phyloP scores from a whole-genome alignment of 345 rosid species.

The Murraya paniculata region DNA sequence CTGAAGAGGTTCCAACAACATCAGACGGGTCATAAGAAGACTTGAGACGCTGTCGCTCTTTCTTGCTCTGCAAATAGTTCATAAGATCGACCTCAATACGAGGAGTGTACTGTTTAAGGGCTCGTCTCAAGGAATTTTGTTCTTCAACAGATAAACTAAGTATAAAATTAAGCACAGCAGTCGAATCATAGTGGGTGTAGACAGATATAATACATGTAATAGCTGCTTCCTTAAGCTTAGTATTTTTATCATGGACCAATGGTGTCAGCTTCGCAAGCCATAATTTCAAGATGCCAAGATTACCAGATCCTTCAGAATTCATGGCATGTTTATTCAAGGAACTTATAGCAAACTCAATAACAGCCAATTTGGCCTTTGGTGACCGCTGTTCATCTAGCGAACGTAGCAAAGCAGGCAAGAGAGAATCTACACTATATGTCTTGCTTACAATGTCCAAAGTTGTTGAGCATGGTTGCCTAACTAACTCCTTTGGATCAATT shows the following conservation, averaged over 20 bases:
- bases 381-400: constrained; percentile 98
- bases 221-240: constrained; percentile 91
- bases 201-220: constrained; percentile 92
- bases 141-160: constrained; percentile 95
- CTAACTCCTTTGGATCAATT: constrained; percentile 97
- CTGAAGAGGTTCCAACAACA: constrained; percentile 89
- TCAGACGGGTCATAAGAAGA: constrained; percentile 85
- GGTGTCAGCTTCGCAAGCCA: constrained; percentile 97
- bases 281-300: constrained; percentile 81
- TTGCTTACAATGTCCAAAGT: constrained; percentile 94
- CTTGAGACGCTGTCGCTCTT: constrained; percentile 85
- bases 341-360: constrained; percentile 85
- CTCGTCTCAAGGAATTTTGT: constrained; percentile 89
- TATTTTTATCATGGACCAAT: constrained; percentile 82
- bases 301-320: constrained; percentile 77
- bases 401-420: constrained; percentile 92
- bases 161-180: constrained; percentile 88
- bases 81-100: constrained; percentile 96
- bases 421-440: constrained; percentile 86
- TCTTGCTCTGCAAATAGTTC: constrained; percentile 92
- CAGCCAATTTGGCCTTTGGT: constrained; percentile 98
- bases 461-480: constrained; percentile 88
- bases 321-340: constrained; percentile 83
- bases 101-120: constrained; percentile 91
- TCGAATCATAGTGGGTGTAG: constrained; percentile 78